phyloP scores from a whole-genome alignment of 2,329 filamentous ascomycete species.

The Periconia sp. region DNA sequence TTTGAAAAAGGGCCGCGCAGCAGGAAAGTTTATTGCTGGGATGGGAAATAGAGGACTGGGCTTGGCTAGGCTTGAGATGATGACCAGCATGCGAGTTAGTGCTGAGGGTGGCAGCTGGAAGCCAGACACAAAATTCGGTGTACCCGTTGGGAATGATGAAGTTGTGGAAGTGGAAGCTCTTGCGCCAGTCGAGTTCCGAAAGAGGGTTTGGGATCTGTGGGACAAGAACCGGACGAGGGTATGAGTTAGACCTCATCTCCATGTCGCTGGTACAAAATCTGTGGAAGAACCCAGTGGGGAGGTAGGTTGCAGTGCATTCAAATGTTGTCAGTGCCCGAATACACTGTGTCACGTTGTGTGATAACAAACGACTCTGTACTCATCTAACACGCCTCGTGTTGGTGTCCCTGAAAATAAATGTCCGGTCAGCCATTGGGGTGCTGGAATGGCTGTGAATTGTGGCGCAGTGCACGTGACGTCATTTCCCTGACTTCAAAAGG shows the following conservation, averaged over 20 bases:
- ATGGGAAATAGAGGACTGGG: conserved; percentile 86
- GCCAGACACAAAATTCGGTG: conserved; percentile 56
- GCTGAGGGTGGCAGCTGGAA: conserved; percentile 65
- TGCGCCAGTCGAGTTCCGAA: conserved; percentile 73
- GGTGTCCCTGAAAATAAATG: conserved; percentile 1
- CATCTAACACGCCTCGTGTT: too few relatives aligned
- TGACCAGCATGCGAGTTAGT: conserved; percentile 78
- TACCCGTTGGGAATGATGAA: conserved; percentile 22
- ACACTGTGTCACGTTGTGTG: too few relatives aligned
- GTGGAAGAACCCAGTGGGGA: too few relatives aligned
- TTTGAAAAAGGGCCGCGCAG: conserved; percentile 60
- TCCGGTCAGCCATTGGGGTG: not conserved
- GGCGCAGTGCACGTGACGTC: conserved; percentile 21
- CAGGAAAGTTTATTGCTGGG: conserved; percentile 78
- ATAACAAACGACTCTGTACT: too few relatives aligned
- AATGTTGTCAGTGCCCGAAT: too few relatives aligned
- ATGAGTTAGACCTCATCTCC: not conserved
- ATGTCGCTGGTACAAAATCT: too few relatives aligned
- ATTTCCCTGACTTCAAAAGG: not conserved
- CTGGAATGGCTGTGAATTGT: conserved; percentile 21
- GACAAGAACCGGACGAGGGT: conserved; percentile 25
- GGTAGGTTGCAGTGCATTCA: too few relatives aligned
- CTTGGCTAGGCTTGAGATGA: conserved; percentile 83
- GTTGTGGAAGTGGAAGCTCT: conserved; percentile 59
- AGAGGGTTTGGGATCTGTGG: conserved; percentile 40